phyloP scores from a whole-genome alignment of 108 stramenopile species.

The Cyclotella choctawhatcheeana region DNA sequence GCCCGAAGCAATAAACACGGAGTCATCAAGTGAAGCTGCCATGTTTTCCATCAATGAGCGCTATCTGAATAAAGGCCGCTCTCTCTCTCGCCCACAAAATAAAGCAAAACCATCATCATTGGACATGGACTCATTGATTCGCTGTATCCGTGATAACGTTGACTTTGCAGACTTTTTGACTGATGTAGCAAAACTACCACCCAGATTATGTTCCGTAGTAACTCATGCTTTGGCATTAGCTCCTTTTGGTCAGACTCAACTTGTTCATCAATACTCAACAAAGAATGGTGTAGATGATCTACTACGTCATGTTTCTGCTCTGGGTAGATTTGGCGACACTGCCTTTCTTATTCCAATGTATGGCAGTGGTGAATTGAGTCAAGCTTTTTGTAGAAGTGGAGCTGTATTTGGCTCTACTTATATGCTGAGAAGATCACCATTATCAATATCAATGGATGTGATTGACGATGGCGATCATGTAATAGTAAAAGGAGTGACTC shows the following conservation, averaged over 20 bases:
- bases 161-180: constrained; percentile 65
- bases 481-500: constrained; percentile 19
- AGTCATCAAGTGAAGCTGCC: constrained; percentile 42
- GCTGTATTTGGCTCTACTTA: constrained; percentile 87
- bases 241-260: constrained; percentile 17
- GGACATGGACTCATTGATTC: constrained; percentile 59
- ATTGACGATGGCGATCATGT: neutral
- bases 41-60: constrained; percentile 85
- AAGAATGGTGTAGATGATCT: constrained; percentile 64
- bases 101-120: constrained; percentile 69
- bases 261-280: constrained; percentile 27
- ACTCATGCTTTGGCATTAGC: constrained; percentile 77
- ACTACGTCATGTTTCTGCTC: constrained; percentile 66
- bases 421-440: constrained; percentile 65
- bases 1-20: neutral
- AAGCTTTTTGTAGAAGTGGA: constrained; percentile 85
- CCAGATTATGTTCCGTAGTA: constrained; percentile 54
- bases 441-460: constrained; percentile 26
- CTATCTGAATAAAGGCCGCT: constrained; percentile 84
- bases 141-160: constrained; percentile 59
- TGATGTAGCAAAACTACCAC: constrained; percentile 62
- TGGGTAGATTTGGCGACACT: constrained; percentile 82
- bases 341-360: constrained; percentile 81
- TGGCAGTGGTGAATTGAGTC: constrained; percentile 83
- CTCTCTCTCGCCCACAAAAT: constrained; percentile 91